Percentiles rank a stretch among this genome's conserved stretches.
Evolutionary conservation across 1,284 basidiomycete genomes (phyloP).

Genomic region (Fistulinella cinereoalba): DNA sequence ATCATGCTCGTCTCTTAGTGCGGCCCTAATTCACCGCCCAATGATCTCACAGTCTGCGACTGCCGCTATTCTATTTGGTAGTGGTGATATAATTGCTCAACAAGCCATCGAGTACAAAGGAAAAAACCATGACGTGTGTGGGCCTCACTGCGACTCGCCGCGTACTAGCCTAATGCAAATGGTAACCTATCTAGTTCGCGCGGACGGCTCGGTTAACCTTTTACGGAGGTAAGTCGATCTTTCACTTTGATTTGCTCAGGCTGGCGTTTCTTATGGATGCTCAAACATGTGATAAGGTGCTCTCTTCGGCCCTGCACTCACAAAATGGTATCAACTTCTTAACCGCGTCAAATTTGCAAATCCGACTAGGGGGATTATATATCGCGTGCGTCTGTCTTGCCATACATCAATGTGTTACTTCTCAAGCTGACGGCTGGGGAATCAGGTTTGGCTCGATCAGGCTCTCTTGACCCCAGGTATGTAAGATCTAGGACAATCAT

Average conservation of each 20-base stretch:
- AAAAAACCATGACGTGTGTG: slow-evolving; percentile 64
- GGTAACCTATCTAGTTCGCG: slow-evolving; percentile 48
- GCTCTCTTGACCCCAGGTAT: slow-evolving; percentile 64
- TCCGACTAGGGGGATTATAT: slow-evolving; percentile 54
- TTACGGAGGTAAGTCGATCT: slow-evolving; percentile 58
- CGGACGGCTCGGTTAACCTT: slow-evolving; percentile 71
- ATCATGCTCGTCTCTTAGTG: slow-evolving; percentile 40
- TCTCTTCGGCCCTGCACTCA: slow-evolving; percentile 69
- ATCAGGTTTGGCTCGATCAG: slow-evolving; percentile 74
- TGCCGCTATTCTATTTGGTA: slow-evolving; percentile 66
- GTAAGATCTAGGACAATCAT: not conserved
- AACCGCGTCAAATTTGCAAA: slow-evolving; percentile 60
- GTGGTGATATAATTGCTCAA: slow-evolving; percentile 83
- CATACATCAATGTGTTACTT: too few relatives aligned
- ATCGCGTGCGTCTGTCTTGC: slow-evolving; percentile 59
- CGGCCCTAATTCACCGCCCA: slow-evolving; percentile 60
- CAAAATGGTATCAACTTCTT: slow-evolving; percentile 68
- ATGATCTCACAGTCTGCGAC: slow-evolving; percentile 63
- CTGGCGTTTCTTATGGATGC: too few relatives aligned
- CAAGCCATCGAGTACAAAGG: slow-evolving; percentile 73
- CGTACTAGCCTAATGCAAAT: not conserved
- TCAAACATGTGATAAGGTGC: slow-evolving; percentile 42
- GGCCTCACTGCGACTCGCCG: not conserved
- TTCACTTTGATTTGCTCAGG: too few relatives aligned
- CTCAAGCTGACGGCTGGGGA: too few relatives aligned